Base-by-base conservation (phyloP, 1,284 basidiomycete species). In the Cutaneotrichosporon daszewskae region DNA sequence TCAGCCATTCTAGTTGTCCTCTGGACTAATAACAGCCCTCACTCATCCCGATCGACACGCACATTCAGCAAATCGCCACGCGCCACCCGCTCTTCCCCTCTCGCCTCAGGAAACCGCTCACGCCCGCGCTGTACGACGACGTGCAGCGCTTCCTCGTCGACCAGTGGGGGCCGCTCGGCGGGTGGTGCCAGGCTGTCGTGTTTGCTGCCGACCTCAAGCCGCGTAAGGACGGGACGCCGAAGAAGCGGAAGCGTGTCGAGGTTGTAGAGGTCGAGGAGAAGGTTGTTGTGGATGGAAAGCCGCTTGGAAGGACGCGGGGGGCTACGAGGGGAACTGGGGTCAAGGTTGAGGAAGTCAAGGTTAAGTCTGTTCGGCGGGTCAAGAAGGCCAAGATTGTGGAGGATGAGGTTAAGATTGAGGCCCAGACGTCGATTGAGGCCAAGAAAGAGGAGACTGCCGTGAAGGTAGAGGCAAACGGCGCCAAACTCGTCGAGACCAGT, bases 1-100 rank as follows among this genome's bases (percentile, higher is more conserved):
- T 9, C 3, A 23, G 11, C 9, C n/a, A 28, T n/a, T 10, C 12
- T 20, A 14, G 26, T 31, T 46, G n/a, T 39, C 16, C 23, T 8
- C n/a, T n/a, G n/a, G n/a, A n/a, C n/a, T n/a, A n/a, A n/a, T n/a
- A n/a, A 1, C 43, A 91, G 87, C 76, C 72, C 54, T 83, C 87
- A 48, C 80, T 89, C 9, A 79, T 95, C 11, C 92, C 92, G 3
- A 85, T 95, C 36, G 91, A 96, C 62, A 94, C 90, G 0, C 91
- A 95, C 62, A 84, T 95, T 13, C 76, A 85, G 53, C 84, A 90
- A 58, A 90, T 94, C 48, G 89, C 87, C 6, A 73, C 80, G 14
- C 87, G 87, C 54, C 77, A 91, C 62, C 92, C 94, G 50, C 78
- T 80, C 0, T 72, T 91, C 41, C 82, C 80, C 46, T 49, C 58